A percentile compares a stretch with the other conserved stretches of the same genome.
phyloP scores from a whole-genome alignment of 768 basidiomycete genomes.

The Russula earlei region DNA sequence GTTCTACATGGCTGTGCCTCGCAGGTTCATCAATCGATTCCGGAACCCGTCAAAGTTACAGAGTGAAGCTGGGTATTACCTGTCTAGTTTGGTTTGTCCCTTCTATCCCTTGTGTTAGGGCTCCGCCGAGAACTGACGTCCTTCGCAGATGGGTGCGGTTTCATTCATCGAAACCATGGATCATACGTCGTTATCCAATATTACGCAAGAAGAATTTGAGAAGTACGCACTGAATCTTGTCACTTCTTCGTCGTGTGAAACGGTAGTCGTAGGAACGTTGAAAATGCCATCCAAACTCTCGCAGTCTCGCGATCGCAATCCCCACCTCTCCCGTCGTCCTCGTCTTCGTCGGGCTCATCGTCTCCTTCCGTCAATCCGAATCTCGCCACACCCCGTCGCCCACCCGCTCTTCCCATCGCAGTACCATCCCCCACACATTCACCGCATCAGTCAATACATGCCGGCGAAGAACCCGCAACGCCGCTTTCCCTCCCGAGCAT shows the following conservation, averaged over 20 bases:
- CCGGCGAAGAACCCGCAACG: constrained; percentile 85
- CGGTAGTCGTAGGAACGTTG: constrained; percentile 40
- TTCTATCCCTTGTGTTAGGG: background rate
- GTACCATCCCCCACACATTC: constrained; percentile 9
- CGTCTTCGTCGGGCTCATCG: constrained; percentile 23
- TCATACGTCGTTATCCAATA: constrained; percentile 86
- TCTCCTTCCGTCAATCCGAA: constrained; percentile 25
- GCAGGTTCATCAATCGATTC: constrained; percentile 91
- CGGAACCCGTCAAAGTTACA: constrained; percentile 82
- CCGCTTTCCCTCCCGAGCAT: constrained; percentile 57
- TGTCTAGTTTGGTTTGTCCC: constrained; percentile 77
- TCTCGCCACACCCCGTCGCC: constrained; percentile 3
- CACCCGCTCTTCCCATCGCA: constrained; percentile 16
- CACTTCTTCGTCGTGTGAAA: background rate
- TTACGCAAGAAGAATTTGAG: constrained; percentile 91
- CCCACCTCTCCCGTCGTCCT: constrained; percentile 24
- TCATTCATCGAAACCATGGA: constrained; percentile 99
- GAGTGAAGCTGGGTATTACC: constrained; percentile 94
- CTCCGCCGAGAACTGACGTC: background rate
- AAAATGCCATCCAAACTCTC: constrained; percentile 45
- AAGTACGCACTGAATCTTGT: constrained; percentile 31
- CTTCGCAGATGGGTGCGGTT: constrained; percentile 80
- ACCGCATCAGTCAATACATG: constrained; percentile 34
- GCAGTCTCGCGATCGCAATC: constrained; percentile 30
- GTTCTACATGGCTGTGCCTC: background rate